Base-by-base conservation (phyloP, 345 rosid species). In the Rubroshorea leprosula region DNA sequence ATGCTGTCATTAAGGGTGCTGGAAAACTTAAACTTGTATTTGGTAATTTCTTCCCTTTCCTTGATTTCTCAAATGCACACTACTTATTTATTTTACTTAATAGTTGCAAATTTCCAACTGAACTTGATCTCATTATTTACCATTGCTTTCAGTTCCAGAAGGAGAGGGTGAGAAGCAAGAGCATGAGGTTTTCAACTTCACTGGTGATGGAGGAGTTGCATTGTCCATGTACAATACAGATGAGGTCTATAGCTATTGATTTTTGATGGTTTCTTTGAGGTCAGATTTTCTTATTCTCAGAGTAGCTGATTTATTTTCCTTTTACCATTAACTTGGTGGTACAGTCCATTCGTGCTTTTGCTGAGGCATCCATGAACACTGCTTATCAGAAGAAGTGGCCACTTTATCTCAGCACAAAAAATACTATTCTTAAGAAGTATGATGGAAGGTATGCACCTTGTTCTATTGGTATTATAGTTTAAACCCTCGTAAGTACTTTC, bases 361-460 rank as follows among this genome's bases (percentile, higher is more conserved):
- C 90, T 44, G 97, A 87, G 18, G 94, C 99, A 55, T 89, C 97
- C 6, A 93, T 93, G 99, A 83, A 68, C 74, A 80, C 85, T 67
- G 97, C 99, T 57, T 87, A 76, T 66, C 76, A 82, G 83, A 93
- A 89, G 49, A 93, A 85, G 69, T 93, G 99, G 97, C 99, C 99
- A 2, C 99, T 93, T 67, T 93, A 93, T 78, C 94, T 93, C 60
- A 89, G 99, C 76, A 93, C 99, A 10, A 93, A 93, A 72, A 89
- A 93, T 63, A 93, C 99, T 35, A 93, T 89, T 72, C 96, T 93
- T 57, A 93, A 93, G 90, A 93, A 93, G 74, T 93, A 89, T 72
- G 99, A 93, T 76, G 99, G 99, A 69, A 89, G 98, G 98, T 89
- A 76, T 69, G 74, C 22, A 44, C 17, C 52, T 54, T 56, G 51